These are phyloP conservation scores for Boletus rubropictus DNA, from an alignment of 768 basidiomycete species.

Conservation along the genomic window DNA sequence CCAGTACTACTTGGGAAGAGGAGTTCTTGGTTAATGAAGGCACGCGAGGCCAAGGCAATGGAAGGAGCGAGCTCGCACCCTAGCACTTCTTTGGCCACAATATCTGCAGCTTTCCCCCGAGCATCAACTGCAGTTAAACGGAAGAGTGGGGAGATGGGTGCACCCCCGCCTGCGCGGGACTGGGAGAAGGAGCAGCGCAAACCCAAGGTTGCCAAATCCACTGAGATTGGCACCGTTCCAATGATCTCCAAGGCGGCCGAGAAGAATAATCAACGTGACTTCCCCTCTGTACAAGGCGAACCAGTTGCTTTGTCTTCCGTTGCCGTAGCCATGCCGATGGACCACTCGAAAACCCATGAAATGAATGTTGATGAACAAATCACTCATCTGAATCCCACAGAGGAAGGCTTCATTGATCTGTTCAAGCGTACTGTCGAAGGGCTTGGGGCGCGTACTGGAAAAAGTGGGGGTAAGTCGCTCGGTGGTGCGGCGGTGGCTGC, in stretches of 20 bases:
- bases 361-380: constrained; percentile 19
- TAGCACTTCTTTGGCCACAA: constrained; percentile 2
- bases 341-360: constrained; percentile 20
- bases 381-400: constrained; percentile 7
- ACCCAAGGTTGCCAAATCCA: constrained; percentile 46
- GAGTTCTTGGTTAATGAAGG: constrained; percentile 78
- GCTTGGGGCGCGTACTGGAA: constrained; percentile 52
- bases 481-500: constrained; percentile 48
- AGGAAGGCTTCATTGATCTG: constrained; percentile 52
- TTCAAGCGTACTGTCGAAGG: constrained; percentile 71
- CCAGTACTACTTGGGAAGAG: constrained; percentile 51
- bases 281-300: constrained; percentile 4
- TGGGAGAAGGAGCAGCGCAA: constrained; percentile 40
- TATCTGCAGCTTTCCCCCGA: constrained; percentile 8
- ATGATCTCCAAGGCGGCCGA: constrained; percentile 13
- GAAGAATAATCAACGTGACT: constrained; percentile 1
- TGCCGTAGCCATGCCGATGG: not conserved
- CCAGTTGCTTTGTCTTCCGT: not conserved
- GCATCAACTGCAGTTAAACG: constrained; percentile 43
- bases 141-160: constrained; percentile 53
- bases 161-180: constrained; percentile 10
- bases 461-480: constrained; percentile 56
- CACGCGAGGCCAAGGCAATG: constrained; percentile 64
- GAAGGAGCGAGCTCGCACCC: constrained; percentile 40
- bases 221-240: constrained; percentile 31